phyloP scores from a whole-genome alignment of 2,329 filamentous ascomycete species.

The Akanthomyces dipterigenus region DNA sequence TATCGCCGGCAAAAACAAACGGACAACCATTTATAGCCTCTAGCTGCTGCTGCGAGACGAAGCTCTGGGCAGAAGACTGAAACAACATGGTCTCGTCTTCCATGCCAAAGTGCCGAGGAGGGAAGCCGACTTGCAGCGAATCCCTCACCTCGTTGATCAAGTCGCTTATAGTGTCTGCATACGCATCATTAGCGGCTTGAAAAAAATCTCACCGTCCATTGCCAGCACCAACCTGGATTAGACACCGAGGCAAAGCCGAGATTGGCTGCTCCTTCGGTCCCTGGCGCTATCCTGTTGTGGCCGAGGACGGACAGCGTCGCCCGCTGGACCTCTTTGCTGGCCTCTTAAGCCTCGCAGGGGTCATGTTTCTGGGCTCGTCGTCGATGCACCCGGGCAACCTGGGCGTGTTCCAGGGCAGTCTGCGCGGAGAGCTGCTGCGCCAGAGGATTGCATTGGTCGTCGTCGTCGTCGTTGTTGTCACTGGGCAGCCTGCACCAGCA shows the following conservation, averaged over 20 bases:
- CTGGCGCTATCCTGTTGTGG: not conserved
- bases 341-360: not conserved
- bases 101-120: not conserved
- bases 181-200: not conserved
- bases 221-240: not conserved
- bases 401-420: slow-evolving; percentile 17
- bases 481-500: slow-evolving; percentile 13
- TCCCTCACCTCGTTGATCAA: not conserved
- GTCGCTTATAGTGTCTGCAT: not conserved
- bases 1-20: not conserved
- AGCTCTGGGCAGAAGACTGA: not conserved
- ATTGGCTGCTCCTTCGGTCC: not conserved
- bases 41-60: not conserved
- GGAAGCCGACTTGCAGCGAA: not conserved
- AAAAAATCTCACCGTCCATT: too few relatives aligned
- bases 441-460: not conserved
- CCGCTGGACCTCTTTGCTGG: not conserved
- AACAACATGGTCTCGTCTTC: not conserved
- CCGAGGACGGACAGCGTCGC: not conserved
- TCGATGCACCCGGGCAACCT: not conserved
- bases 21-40: not conserved
- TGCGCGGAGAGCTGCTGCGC: slow-evolving; percentile 19
- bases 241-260: not conserved
- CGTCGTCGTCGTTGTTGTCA: too few relatives aligned
- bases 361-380: not conserved